Evolutionary conservation across 176 grass and related monocot genomes (phyloP).

Genomic region (Rhynchospora tenuis): DNA sequence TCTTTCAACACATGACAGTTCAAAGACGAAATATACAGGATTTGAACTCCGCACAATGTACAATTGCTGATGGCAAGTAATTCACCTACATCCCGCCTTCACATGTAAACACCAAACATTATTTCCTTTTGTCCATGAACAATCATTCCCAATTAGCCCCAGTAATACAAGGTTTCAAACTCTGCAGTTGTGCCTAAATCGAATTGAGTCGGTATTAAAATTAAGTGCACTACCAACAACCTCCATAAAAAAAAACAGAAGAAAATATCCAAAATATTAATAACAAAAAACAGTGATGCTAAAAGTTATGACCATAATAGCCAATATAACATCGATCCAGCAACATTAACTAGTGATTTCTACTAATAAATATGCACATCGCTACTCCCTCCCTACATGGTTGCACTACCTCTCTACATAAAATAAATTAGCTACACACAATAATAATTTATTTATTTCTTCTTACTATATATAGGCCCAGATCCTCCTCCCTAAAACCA

Average conservation of each 20-base stretch:
- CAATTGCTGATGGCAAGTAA: no score
- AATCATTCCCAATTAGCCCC: no score
- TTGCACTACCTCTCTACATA: conserved; percentile 12
- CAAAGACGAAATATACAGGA: no score
- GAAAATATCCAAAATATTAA: background rate
- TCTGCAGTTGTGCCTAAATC: no score
- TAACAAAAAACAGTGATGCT: background rate
- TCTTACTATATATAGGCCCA: conserved; percentile 2
- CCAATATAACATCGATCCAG: background rate
- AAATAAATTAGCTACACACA: background rate
- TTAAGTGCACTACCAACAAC: no score
- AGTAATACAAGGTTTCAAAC: no score
- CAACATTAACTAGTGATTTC: background rate
- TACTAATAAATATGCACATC: conserved; percentile 6
- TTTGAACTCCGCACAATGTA: no score
- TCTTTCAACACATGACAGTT: no score
- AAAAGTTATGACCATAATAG: background rate
- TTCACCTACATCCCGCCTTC: no score
- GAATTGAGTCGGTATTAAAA: no score
- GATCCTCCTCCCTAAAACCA: background rate
- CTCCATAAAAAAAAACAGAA: background rate
- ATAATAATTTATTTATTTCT: conserved; percentile 10
- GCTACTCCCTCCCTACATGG: background rate
- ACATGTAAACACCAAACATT: no score
- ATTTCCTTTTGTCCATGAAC: no score